Evolutionary conservation across 139 green algal species (phyloP).

Genomic region (Nannochloris sp.): DNA sequence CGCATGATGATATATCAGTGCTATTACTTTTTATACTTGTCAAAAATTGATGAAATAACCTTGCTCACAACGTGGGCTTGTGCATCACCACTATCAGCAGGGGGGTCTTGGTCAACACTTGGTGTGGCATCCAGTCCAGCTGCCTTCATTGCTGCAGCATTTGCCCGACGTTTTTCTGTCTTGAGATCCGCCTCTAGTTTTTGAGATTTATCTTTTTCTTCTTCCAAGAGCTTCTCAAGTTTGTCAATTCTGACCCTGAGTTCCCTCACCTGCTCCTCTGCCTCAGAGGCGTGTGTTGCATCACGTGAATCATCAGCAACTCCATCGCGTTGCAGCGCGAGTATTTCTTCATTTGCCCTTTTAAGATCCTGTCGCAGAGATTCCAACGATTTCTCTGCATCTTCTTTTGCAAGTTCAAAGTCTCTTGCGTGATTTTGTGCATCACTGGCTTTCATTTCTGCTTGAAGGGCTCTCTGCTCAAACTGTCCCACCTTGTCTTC

Average conservation of each 20-base stretch:
- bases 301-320: neutral
- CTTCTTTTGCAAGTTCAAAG: neutral
- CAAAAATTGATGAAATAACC: slow-evolving; percentile 8
- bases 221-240: no score
- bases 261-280: neutral
- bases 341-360: neutral
- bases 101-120: neutral
- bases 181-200: neutral
- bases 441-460: slow-evolving; percentile 3
- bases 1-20: neutral
- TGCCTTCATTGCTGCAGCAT: slow-evolving; percentile 6
- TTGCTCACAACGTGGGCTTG: neutral
- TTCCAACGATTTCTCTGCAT: neutral
- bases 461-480: neutral
- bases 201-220: no score
- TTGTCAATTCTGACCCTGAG: neutral
- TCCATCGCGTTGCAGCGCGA: neutral
- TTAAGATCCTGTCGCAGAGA: neutral
- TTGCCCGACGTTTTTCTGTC: neutral
- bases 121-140: neutral
- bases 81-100: neutral
- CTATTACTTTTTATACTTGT: neutral
- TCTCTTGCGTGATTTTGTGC: neutral
- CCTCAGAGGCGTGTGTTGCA: neutral
- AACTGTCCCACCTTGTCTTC: slow-evolving; percentile 3